Conservation (phyloP, 371 early-diverging fungal genomes). For the Dichotomocladium elegans region DNA sequence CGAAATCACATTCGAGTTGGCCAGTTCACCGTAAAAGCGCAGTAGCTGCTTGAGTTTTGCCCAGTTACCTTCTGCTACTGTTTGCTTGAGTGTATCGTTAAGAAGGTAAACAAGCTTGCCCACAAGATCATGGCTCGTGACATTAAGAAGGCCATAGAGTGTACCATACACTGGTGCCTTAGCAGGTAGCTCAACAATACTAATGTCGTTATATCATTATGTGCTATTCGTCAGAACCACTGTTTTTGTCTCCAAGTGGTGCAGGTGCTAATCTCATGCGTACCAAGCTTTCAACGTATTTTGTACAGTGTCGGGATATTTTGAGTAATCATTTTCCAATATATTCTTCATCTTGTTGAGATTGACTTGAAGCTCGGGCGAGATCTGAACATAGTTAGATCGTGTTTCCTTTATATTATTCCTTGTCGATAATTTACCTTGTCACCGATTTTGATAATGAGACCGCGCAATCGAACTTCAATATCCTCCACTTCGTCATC, state of each 20-base stretch:
- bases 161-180: constrained; percentile 79
- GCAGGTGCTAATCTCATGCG: no score
- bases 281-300: constrained; percentile 65
- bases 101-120: constrained; percentile 30
- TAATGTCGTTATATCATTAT: constrained; percentile 12
- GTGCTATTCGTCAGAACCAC: no score
- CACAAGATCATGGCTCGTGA: constrained; percentile 37
- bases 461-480: constrained; percentile 63
- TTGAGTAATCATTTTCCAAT: constrained; percentile 63
- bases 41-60: constrained; percentile 69
- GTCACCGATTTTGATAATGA: constrained; percentile 79
- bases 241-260: background rate
- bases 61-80: constrained; percentile 58
- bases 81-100: constrained; percentile 45
- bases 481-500: constrained; percentile 64
- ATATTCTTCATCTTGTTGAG: constrained; percentile 68
- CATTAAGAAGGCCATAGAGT: constrained; percentile 73
- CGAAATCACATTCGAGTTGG: constrained; percentile 72
- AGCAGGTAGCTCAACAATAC: constrained; percentile 73
- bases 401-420: no score
- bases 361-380: constrained; percentile 57
- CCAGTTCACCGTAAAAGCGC: constrained; percentile 81
- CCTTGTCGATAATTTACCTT: constrained; percentile 52
- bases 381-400: no score
- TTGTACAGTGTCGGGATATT: constrained; percentile 61